Conservation (phyloP, 768 basidiomycete species). For the Lentinula boryana region DNA sequence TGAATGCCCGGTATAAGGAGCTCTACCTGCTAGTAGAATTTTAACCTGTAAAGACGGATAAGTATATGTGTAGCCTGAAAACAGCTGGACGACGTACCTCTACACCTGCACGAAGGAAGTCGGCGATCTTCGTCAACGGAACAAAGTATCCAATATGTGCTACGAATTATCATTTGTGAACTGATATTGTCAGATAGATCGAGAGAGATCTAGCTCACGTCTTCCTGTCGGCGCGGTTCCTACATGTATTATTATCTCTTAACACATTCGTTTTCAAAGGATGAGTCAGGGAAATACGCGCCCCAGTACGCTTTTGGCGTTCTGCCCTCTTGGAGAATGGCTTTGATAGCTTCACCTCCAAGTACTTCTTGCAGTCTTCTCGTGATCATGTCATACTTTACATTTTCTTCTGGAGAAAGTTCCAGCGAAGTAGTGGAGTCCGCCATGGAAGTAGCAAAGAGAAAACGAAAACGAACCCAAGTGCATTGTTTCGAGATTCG, state of each 20-base stretch:
- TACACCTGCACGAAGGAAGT: conserved; percentile 91
- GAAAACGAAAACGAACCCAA: neutral
- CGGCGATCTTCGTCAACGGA: conserved; percentile 89
- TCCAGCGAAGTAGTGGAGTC: conserved; percentile 10
- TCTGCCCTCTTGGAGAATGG: conserved; percentile 70
- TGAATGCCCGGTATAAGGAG: neutral
- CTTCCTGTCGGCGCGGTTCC: conserved; percentile 92
- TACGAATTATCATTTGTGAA: conserved; percentile 24
- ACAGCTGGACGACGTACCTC: conserved; percentile 41
- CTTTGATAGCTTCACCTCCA: conserved; percentile 77
- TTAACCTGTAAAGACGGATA: conserved; percentile 46
- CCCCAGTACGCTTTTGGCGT: conserved; percentile 91
- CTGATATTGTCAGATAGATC: neutral
- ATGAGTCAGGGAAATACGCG: conserved; percentile 27
- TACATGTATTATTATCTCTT: conserved; percentile 23
- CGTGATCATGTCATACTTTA: conserved; percentile 79
- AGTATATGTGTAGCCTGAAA: conserved; percentile 5
- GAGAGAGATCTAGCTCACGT: conserved; percentile 51
- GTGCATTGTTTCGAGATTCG: neutral
- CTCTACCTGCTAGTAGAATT: conserved; percentile 71
- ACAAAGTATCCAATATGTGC: conserved; percentile 99
- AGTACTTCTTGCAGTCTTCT: conserved; percentile 83
- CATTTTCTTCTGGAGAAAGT: conserved; percentile 15
- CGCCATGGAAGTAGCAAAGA: conserved; percentile 13
- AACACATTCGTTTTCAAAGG: conserved; percentile 3